A percentile compares a stretch with the other conserved stretches of the same genome.
phyloP scores from a whole-genome alignment of 306 rosid genomes.

The Vigna hirtella region DNA sequence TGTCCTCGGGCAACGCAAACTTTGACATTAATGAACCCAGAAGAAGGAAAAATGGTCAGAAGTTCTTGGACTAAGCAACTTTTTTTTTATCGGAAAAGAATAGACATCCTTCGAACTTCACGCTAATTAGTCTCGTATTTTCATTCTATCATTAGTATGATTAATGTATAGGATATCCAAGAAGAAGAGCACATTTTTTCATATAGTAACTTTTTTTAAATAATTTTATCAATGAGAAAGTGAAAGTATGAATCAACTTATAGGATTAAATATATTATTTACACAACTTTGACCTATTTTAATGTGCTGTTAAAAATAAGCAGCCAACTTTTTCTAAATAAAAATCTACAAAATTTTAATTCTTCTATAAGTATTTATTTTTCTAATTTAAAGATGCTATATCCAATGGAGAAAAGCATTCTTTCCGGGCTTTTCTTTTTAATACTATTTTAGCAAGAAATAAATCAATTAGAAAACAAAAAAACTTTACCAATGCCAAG shows the following conservation, averaged over 20 bases:
- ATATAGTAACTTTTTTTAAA: neutral
- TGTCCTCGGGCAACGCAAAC: conserved; percentile 28
- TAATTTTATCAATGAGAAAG: neutral
- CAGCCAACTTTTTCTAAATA: no score
- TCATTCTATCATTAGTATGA: conserved; percentile 35
- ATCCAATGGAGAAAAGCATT: neutral
- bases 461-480: neutral
- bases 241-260: neutral
- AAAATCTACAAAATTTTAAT: no score
- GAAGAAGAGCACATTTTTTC: neutral
- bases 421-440: neutral
- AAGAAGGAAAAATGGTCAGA: conserved; percentile 41
- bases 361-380: no score
- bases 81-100: conserved; percentile 37
- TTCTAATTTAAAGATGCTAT: no score
- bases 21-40: conserved; percentile 37
- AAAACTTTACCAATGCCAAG: no score
- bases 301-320: no score
- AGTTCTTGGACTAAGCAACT: conserved; percentile 33
- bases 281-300: no score
- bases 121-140: neutral
- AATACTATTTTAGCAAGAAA: neutral
- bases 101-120: conserved; percentile 40
- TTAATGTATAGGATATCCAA: neutral
- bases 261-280: neutral